Percentiles rank a stretch among this genome's conserved stretches.
These are phyloP conservation scores for Tritrichomonas musculus DNA, from an alignment of 208 protist species.

Conservation along the genomic window DNA sequence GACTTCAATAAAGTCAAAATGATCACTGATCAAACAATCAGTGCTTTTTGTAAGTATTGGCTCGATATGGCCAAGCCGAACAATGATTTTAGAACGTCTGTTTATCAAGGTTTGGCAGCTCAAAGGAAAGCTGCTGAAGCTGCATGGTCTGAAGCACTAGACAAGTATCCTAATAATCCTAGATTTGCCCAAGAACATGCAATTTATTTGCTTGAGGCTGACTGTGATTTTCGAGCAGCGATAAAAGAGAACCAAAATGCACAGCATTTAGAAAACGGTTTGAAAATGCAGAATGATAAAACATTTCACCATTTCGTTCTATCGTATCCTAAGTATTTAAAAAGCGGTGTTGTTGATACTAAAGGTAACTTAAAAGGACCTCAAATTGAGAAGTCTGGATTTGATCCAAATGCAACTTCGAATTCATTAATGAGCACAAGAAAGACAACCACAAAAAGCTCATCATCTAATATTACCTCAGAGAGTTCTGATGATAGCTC, in stretches of 20 bases:
- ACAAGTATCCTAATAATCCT: constrained; percentile 24
- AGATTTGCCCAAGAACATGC: background rate
- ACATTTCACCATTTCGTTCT: background rate
- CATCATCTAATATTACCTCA: background rate
- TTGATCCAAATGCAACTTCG: too few relatives aligned
- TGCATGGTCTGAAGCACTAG: background rate
- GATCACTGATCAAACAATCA: background rate
- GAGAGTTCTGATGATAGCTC: background rate
- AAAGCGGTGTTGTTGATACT: background rate
- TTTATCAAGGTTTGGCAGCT: background rate
- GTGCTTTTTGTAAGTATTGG: background rate
- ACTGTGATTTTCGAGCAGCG: background rate
- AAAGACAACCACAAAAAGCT: background rate
- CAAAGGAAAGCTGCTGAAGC: background rate
- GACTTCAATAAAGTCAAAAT: background rate
- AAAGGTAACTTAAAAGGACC: background rate
- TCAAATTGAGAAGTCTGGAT: background rate
- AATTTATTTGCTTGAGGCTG: background rate
- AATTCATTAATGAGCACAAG: too few relatives aligned
- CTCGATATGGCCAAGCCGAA: background rate
- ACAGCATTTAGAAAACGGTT: background rate
- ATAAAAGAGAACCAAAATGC: background rate
- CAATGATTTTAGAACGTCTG: background rate
- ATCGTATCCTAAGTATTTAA: background rate
- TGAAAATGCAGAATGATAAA: background rate